A percentile compares a stretch with the other conserved stretches of the same genome.
These are phyloP conservation scores for Rhizophagus clarus DNA, from an alignment of 192 early-diverging fungal genomes.

Conservation along the genomic window DNA sequence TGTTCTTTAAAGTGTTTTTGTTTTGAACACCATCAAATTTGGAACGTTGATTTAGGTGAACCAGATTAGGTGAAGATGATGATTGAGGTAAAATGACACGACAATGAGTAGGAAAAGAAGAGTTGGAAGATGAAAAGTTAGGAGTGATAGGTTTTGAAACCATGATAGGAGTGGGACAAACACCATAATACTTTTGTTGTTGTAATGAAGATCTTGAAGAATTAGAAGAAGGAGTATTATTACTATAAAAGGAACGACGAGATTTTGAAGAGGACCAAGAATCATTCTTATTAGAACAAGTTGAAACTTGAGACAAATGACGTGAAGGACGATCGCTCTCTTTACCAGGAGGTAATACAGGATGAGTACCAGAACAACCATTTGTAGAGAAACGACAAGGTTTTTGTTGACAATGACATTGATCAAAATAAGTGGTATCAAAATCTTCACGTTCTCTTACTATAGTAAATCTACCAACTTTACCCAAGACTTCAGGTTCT, in stretches of 20 bases:
- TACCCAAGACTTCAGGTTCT: slow-evolving; percentile 18
- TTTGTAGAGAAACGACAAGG: slow-evolving; percentile 2
- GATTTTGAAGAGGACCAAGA: not conserved
- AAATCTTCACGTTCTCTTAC: slow-evolving; percentile 21
- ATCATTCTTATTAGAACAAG: not conserved
- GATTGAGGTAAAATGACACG: not conserved
- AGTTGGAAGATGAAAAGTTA: not conserved
- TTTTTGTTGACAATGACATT: slow-evolving; percentile 26
- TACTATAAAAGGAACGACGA: not conserved
- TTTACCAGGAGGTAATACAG: slow-evolving; percentile 1
- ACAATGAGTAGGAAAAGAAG: not conserved
- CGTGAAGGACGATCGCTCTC: not conserved
- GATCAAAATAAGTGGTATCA: slow-evolving; percentile 19
- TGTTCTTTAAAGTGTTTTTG: not conserved
- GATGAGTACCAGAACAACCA: not conserved
- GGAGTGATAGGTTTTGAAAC: not conserved
- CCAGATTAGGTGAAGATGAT: not conserved
- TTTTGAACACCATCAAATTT: not conserved
- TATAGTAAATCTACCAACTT: slow-evolving; percentile 27
- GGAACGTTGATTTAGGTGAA: not conserved
- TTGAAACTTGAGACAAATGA: too few species aligned
- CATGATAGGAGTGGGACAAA: not conserved
- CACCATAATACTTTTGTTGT: not conserved
- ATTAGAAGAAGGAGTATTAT: not conserved
- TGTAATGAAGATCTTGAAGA: not conserved